Base-by-base conservation (phyloP, 2,329 filamentous ascomycete genomes). In the Thelonectria olida region DNA sequence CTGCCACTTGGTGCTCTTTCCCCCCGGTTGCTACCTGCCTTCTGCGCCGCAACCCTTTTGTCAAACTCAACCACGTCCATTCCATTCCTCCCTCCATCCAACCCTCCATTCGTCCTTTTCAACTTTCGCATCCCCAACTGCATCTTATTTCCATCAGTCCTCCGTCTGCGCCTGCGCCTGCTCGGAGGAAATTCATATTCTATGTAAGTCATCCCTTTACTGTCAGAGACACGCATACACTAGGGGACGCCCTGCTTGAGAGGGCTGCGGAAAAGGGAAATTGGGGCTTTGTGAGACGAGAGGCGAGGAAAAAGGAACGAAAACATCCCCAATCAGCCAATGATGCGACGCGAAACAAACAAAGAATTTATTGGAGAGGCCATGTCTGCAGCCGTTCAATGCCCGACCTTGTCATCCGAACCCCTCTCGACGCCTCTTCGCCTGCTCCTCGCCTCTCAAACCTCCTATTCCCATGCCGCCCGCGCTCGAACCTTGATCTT, bases 31-130 rank as follows among this genome's bases (percentile, higher is more conserved):
- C 61, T 61, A 62, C 66, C 62, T 66, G 58, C 62, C 36, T 41
- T 61, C 66, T 57, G 64, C 61, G 66, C 67, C 66, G 62, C 62
- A 66, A 61, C 66, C 64, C 71, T 72, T 69, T 69, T 65, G 53
- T 55, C 60, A 58, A 61, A 55, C 67, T 67, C 66, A 65, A 52
- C 59, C 45, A 62, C 61, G 17, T 42, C 19, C 64, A 60, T 71
- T 67, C 64, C 65, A 65, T 59, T 51, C n/a, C 64, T 62, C 62
- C 58, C 49, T 44, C 59, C 39, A 59, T 28, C 48, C 57, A 68
- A n/a, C n/a, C n/a, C n/a, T 54, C 55, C 59, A 47, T 53, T 47
- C 59, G 42, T 56, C 68, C 67, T 64, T 58, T 58, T 65, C 62
- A 50, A 67, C 64, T 58, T 58, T 62, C 59, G 64, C 63, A 51